Evolutionary conservation across 495 filamentous ascomycete genomes (phyloP), one percentile per base, ranked within the genome.

Genomic region (Tricharina praecox): DNA sequence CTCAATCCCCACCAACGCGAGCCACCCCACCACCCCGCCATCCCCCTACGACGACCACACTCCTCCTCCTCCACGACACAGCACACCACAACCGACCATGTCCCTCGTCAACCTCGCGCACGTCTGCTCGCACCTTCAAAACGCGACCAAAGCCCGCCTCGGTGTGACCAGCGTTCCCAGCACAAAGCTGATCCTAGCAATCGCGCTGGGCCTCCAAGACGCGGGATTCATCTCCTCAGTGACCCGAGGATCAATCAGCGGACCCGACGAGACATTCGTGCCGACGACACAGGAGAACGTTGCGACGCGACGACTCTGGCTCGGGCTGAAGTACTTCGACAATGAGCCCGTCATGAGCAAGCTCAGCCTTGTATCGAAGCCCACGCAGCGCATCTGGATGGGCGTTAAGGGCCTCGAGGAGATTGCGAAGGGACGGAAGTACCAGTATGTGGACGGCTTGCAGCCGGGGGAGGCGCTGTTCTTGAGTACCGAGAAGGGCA

Each of bases 321-420:
- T 97, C 7, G 87, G 85, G 7, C 64, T 96, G 56, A 96, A 96
- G 68, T 97, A 97, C 69, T 85, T 73, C 74, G 77, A 85, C 56
- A 83, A 83, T 59, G 67, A 82, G 61, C 83, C 92, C 2, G 90
- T 97, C 41, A 59, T 97, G 47, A 71, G 70, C 25, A 68, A 76
- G 56, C 72, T 93, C 63, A 53, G 54, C 23, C 64, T 85, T 65
- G 67, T 93, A 37, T 79, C 73, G 56, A 90, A 80, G 60, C 84
- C 87, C 8, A 93, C 71, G 58, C 72, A 80, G 55, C 64, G 75
- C 54, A 68, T 93, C 43, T 77, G 68, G 56, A 71, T 87, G 54
- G 67, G 74, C 36, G 63, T 77, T 18, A 47, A 62, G 36, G 72
- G 72, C 9, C 60, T 96, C 34, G 70, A 70, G 19, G 61, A 63